A percentile compares a stretch with the other conserved stretches of the same genome.
phyloP scores from a whole-genome alignment of 2,329 filamentous ascomycete genomes.

The Fusarium oligoseptatum region DNA sequence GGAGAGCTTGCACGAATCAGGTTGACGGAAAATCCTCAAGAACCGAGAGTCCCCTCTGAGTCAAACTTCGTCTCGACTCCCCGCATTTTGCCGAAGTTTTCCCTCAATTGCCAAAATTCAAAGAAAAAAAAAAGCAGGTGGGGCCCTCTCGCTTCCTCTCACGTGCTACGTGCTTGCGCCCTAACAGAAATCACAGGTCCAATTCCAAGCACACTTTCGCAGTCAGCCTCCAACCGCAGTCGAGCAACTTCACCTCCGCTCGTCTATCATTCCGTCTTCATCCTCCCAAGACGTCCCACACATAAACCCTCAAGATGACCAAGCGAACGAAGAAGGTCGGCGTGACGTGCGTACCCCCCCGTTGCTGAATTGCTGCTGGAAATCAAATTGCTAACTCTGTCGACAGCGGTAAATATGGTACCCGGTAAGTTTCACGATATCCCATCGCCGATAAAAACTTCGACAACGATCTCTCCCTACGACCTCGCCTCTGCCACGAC shows the following conservation, averaged over 20 bases:
- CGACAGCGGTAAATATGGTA: constrained; percentile 87
- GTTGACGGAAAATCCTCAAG: not conserved
- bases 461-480: constrained; percentile 33
- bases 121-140: constrained; percentile 39
- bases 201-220: constrained; percentile 50
- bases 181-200: constrained; percentile 59
- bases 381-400: constrained; percentile 47
- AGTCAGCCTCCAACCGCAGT: constrained; percentile 48
- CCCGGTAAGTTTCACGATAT: constrained; percentile 74
- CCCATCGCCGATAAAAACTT: constrained; percentile 28
- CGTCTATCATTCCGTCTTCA: constrained; percentile 51
- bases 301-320: constrained; percentile 79
- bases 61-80: not conserved
- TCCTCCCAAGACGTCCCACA: constrained; percentile 52
- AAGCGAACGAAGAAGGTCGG: constrained; percentile 98
- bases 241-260: constrained; percentile 50
- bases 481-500: constrained; percentile 28
- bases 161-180: constrained; percentile 57
- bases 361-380: constrained; percentile 14
- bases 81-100: constrained; percentile 75
- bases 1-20: constrained; percentile 21
- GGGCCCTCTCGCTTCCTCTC: constrained; percentile 48
- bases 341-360: constrained; percentile 73
- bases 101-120: constrained; percentile 31
- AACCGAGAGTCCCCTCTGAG: not conserved